Evolutionary conservation across 1,284 basidiomycete genomes (phyloP), one percentile per base, ranked within the genome.

Genomic region (Hemileia vastatrix): DNA sequence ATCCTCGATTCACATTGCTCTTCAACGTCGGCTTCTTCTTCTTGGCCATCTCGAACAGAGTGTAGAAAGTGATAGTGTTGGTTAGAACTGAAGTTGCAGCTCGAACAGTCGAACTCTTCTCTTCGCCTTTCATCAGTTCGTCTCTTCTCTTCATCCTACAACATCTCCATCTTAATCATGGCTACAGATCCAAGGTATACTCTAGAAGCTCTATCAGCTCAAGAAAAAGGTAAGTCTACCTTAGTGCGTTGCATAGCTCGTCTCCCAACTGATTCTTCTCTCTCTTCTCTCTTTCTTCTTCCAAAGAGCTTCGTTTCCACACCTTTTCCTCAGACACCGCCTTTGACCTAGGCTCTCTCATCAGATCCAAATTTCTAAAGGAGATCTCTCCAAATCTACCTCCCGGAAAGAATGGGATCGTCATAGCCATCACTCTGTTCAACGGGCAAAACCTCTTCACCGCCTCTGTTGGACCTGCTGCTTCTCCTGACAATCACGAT

Each of bases 1-100:
- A 75, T 19, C 73, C 73, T 23, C 73, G 71, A 54, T 70, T 67
- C 54, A 68, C 66, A 45, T 54, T 68, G 52, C 67, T n/a, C n/a
- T n/a, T n/a, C n/a, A n/a, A n/a, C n/a, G n/a, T n/a, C n/a, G n/a
- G n/a, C n/a, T n/a, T n/a, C 64, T 74, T 74, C 57, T 72, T 74
- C 49, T 70, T 70, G 36, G 56, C 68, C 66, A 69, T 70, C 27
- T 27, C 27, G 27, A 27, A 27, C 27, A 27, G 27, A 27, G 27
- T 27, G 27, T 27, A 27, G 27, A 27, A 27, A 27, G 27, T 27
- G 27, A 27, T 27, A 27, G 27, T 27, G 27, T 27, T 27, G 27
- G 27, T 27, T 27, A 27, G 27, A 27, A 27, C 27, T 27, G 27
- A 27, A 27, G 27, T 27, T 27, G 27, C 27, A 27, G 27, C 27